Base-by-base conservation (phyloP, 768 basidiomycete genomes). In the Boletus reticuloceps region DNA sequence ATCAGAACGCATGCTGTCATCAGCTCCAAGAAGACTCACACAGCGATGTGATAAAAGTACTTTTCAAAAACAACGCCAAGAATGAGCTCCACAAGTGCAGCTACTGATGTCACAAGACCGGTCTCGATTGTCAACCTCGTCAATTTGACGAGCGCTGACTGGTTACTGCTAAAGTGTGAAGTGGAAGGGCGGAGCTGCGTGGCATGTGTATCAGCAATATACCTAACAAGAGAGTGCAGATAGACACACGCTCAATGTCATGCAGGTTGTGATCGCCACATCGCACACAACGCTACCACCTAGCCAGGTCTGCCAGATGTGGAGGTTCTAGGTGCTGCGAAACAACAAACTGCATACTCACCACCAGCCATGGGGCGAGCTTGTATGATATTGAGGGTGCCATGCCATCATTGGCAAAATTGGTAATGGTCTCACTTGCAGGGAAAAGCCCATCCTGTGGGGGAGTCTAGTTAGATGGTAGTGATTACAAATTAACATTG, bases 81-180 rank as follows among this genome's bases (percentile, higher is more conserved):
- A 11, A 61, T 31, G 3, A 66, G 47, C 37, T 69, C 65, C 1
- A 61, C 17, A 14, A 66, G 47, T 0, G 58, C 58, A 1, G 67
- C 56, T 4, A 45, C 39, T 5, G 64, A 55, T 12, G 67, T 69
- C 11, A 67, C 45, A 13, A 61, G 50, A 4, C 67, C 67, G 0
- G 64, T 69, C 36, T 69, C 66, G 16, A 67, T 47, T n/a, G 64
- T 61, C 13, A 68, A 41, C 47, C 38, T 66, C 3, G 58, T 68
- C 7, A 66, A 36, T 27, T 52, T 39, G 38, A 39, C 38, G 9
- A 39, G 17, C 17, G 3, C 2, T 14, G 38, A 39, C 38, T n/a
- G 11, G 34, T 14, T 39, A 19, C 6, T 19, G 11, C 5, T 14
- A n/a, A 39, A 39, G 38, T n/a, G 38, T 1, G 38, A 39, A 17